Conservation (phyloP, 2,329 filamentous ascomycete genomes). For the Gyromitra esculenta region DNA sequence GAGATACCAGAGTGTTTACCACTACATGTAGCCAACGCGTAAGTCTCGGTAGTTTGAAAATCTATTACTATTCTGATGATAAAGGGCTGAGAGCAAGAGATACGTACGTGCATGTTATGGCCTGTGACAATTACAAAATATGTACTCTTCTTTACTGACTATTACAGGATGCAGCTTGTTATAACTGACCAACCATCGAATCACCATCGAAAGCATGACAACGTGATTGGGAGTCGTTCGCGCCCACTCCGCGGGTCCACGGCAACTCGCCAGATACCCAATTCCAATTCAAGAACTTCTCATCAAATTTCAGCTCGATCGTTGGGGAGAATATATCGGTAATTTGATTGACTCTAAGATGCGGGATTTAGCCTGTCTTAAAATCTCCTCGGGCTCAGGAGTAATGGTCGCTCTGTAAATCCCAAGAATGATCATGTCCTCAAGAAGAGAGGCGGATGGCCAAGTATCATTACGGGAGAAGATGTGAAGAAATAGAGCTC, state of each 20-base stretch:
- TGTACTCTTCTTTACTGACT: constrained; percentile 25
- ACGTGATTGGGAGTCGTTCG: constrained; percentile 42
- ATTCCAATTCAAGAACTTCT: constrained; percentile 24
- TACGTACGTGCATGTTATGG: constrained; percentile 29
- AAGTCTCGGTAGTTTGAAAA: constrained; percentile 39
- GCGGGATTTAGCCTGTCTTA: constrained; percentile 32
- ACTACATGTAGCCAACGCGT: not conserved
- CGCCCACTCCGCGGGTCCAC: constrained; percentile 41
- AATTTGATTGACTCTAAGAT: constrained; percentile 28
- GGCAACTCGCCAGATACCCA: constrained; percentile 21
- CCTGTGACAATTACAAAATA: constrained; percentile 14
- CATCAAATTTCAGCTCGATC: constrained; percentile 36
- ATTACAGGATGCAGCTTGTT: constrained; percentile 28
- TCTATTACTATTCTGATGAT: constrained; percentile 19
- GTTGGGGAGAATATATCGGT: constrained; percentile 35
- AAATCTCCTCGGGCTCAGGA: not conserved
- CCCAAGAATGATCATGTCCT: constrained; percentile 8
- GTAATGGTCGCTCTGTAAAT: constrained; percentile 13
- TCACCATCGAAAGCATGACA: constrained; percentile 40
- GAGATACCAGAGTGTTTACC: not conserved
- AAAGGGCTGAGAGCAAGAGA: not conserved
- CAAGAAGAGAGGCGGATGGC: constrained; percentile 14
- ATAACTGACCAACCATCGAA: constrained; percentile 37
- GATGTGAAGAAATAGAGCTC: constrained; percentile 13
- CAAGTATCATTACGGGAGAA: constrained; percentile 27